Base-by-base conservation (phyloP, 179 eudicot genomes). In the Corrigiola litoralis region DNA sequence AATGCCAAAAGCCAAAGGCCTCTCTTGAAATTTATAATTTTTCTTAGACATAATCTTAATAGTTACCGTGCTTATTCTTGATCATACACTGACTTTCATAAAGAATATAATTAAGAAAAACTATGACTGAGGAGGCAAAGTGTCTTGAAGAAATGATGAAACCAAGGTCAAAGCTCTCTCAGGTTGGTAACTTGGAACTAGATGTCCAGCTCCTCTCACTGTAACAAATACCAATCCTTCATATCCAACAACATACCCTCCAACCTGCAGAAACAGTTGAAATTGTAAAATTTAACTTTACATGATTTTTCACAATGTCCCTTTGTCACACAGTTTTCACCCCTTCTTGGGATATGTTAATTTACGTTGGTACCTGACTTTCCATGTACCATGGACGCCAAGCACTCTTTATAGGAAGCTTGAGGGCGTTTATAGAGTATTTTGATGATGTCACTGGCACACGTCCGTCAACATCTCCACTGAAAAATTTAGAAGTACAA, bases 191-290 rank as follows among this genome's bases (percentile, higher is more conserved):
- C 79, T 80, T 42, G 90, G 90, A 40, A 80, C 90, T 33, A 80
- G 61, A 72, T 85, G 90, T 7, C 90, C 90, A 33, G 89, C 89
- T 13, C 85, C 89, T 76, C 89, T 69, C 40, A 85, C 79, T 25
- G 89, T 85, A 4, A 71, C 82, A 67, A 82, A 78, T 29, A 78
- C 73, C 64, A 85, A 14, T 23, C 81, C 83, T 63, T 78, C 73
- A 33, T 85, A 85, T 23, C 56, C 83, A 12, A 78, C 80, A 4
- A 68, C 71, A 49, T 68, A 85, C 18, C 90, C 90, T 44, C 85
- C 87, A 65, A 80, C 80, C 72, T 68, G 58, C 61, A 69, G 13
- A 1, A 18, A 24, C 8, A 37, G 20, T 40, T 18, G 16, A 36
- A 21, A 34, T 17, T 18, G 14, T 6, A 6, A 25, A 17, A 9